phyloP scores from a whole-genome alignment of 441 rosid species.

The Brassica balearica region DNA sequence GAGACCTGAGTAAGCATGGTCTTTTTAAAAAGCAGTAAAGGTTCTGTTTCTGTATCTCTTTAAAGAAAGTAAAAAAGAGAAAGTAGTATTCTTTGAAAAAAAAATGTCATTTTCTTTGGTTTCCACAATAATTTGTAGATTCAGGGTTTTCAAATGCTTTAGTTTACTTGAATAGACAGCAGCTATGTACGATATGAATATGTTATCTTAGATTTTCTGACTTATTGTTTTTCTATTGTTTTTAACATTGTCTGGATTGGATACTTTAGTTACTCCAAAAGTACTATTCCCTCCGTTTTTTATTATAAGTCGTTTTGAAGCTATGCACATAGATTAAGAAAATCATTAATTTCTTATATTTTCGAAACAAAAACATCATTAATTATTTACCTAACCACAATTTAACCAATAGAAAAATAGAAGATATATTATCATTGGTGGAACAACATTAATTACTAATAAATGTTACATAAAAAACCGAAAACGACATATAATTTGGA shows the following conservation, averaged over 20 bases:
- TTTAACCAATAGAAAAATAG: too few species aligned
- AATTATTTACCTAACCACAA: too few species aligned
- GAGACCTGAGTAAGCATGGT: conserved; percentile 27
- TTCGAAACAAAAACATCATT: too few species aligned
- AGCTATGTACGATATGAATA: conserved; percentile 34
- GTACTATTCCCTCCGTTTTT: neutral
- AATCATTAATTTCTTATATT: too few species aligned
- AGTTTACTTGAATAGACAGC: conserved; percentile 27
- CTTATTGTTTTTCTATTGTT: neutral
- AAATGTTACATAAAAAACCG: too few species aligned
- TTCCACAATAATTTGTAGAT: conserved; percentile 35
- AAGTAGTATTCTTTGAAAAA: conserved; percentile 37
- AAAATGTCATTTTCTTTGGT: neutral
- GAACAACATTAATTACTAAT: too few species aligned
- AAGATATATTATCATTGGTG: too few species aligned
- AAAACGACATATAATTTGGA: too few species aligned
- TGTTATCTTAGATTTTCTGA: conserved; percentile 4
- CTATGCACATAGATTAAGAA: too few species aligned
- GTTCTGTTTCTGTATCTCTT: conserved; percentile 30
- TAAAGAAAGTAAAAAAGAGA: conserved; percentile 13
- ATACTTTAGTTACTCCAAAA: neutral
- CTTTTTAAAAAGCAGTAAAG: conserved; percentile 13
- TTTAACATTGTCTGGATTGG: neutral
- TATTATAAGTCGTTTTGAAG: too few species aligned
- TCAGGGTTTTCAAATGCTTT: conserved; percentile 27